phyloP scores from a whole-genome alignment of 768 basidiomycete genomes.

The Peribolospora baueri region DNA sequence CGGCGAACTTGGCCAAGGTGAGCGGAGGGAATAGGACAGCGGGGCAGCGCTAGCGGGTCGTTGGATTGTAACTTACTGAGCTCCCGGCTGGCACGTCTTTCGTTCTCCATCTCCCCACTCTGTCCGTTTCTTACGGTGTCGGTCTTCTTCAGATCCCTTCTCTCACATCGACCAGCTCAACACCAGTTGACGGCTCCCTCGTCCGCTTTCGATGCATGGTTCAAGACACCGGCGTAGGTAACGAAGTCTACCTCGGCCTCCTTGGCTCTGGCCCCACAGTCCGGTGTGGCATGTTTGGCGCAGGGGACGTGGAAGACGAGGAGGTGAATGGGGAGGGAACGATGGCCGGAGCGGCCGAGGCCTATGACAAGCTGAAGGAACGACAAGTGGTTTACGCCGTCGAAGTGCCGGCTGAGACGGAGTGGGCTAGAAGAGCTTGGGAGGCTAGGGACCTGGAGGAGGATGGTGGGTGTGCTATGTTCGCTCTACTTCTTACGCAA shows the following conservation, averaged over 20 bases:
- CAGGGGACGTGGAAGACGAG: slow-evolving; percentile 3
- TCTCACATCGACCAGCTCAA: too few relatives aligned
- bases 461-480: too few relatives aligned
- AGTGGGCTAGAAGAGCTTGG: slow-evolving; percentile 12
- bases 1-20: too few relatives aligned
- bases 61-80: too few relatives aligned
- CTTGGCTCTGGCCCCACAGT: background rate
- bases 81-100: too few relatives aligned
- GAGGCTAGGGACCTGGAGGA: too few relatives aligned
- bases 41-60: too few relatives aligned
- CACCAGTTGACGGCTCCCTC: slow-evolving; percentile 3
- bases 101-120: too few relatives aligned
- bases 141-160: too few relatives aligned
- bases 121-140: too few relatives aligned
- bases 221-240: slow-evolving; percentile 14
- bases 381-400: slow-evolving; percentile 13
- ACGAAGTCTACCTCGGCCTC: slow-evolving; percentile 11
- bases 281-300: background rate
- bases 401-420: slow-evolving; percentile 13
- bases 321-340: background rate
- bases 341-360: slow-evolving; percentile 6
- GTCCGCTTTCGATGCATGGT: slow-evolving; percentile 16
- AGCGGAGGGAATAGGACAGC: too few relatives aligned
- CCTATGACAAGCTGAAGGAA: slow-evolving; percentile 14
- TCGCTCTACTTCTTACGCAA: too few relatives aligned